phyloP scores from a whole-genome alignment of 768 basidiomycete genomes.

The Pleurotus giganteus region DNA sequence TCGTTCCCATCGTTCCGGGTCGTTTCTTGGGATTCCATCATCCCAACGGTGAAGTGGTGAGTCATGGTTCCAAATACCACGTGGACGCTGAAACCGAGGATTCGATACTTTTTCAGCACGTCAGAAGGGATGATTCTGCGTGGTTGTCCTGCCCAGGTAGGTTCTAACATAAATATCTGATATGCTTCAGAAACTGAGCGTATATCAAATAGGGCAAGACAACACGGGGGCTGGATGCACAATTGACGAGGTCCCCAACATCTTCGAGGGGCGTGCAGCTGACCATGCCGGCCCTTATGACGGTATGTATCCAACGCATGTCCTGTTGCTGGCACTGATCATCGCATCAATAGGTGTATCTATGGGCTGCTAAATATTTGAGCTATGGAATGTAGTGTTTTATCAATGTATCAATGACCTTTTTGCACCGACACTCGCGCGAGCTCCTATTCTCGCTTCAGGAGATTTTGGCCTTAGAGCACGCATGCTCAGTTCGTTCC shows the following conservation, averaged over 20 bases:
- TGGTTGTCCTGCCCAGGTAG: conserved; percentile 60
- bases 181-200: neutral
- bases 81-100: neutral
- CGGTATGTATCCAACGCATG: conserved; percentile 18
- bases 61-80: neutral
- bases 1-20: conserved; percentile 39
- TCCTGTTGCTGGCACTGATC: neutral
- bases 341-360: neutral
- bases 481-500: no score
- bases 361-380: neutral
- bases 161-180: conserved; percentile 2
- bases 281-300: conserved; percentile 43
- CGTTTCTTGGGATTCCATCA: conserved; percentile 42
- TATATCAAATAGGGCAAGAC: conserved; percentile 50
- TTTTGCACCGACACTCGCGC: no score
- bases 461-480: no score
- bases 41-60: conserved; percentile 41
- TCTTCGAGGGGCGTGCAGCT: conserved; percentile 38
- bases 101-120: conserved; percentile 30
- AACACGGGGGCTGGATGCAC: conserved; percentile 46
- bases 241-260: conserved; percentile 41
- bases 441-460: no score
- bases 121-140: conserved; percentile 36
- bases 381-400: neutral
- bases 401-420: no score